Evolutionary conservation across 352 stramenopile genomes (phyloP), one percentile per base, ranked within the genome.

Genomic region (Globisporangium nunn): DNA sequence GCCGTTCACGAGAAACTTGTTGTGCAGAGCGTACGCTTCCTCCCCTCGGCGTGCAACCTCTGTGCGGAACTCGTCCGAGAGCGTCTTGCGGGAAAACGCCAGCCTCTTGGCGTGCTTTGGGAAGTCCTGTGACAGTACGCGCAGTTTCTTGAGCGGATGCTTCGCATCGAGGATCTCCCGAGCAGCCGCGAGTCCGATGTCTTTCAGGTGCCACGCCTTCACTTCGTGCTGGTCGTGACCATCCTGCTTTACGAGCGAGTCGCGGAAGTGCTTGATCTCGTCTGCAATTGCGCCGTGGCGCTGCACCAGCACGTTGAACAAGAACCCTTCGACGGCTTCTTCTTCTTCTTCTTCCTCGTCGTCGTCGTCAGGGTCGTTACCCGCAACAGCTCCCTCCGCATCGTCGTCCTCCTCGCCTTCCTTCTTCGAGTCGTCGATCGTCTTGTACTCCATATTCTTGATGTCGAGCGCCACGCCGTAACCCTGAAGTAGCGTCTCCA

Each of bases 391-490:
- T 1, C 39, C 47, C 2, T 39, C 47, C 12, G 35, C 50, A 43
- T 75, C 55, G 47, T 74, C 64, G 18, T 73, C 60, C 17, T 44
- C 46, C 17, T 44, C 46, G 45, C 59, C 52, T 61, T 15, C 58
- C 46, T 65, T 84, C 60, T 87, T 88, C 14, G 78, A 90, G 64
- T 98, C 91, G 61, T 98, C 93, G 56, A 98, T 93, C 7, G 92
- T 97, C 64, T 96, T 96, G 71, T 98, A 98, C 69, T 98, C 94
- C 85, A 98, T 98, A 67, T 98, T 98, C 68, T 98, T 98, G 56
- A 98, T 96, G 56, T 98, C 90, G 33, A 98, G 67, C 2, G 84
- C 79, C 31, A 97, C 88, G 8, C 92, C 92, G 56, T 97, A 98
- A 18, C 93, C 94, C 52, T 96, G 87, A 8, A 98, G 60, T 43